These are phyloP conservation scores for Alternaria ethzedia DNA, from an alignment of 2,329 filamentous ascomycete species.

Conservation along the genomic window DNA sequence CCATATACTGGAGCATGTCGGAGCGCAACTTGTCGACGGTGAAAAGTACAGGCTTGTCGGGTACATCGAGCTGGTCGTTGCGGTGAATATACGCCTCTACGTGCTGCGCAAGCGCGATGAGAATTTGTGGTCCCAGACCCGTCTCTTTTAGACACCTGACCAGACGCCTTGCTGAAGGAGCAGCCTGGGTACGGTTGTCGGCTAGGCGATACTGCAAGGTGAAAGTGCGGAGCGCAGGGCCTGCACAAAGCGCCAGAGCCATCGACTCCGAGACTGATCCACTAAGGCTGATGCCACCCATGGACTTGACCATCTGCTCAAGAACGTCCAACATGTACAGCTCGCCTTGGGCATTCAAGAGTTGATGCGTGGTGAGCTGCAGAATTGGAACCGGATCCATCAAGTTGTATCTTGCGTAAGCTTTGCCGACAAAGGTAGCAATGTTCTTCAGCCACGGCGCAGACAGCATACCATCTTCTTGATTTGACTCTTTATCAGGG, in stretches of 20 bases:
- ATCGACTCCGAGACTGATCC: slow-evolving; percentile 88
- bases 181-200: slow-evolving; percentile 80
- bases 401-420: slow-evolving; percentile 83
- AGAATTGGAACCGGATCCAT: slow-evolving; percentile 86
- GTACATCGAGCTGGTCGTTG: slow-evolving; percentile 73
- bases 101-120: slow-evolving; percentile 92
- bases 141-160: slow-evolving; percentile 80
- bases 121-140: slow-evolving; percentile 77
- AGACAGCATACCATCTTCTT: slow-evolving; percentile 74
- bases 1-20: slow-evolving; percentile 85
- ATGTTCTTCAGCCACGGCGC: slow-evolving; percentile 92
- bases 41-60: slow-evolving; percentile 87
- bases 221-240: slow-evolving; percentile 77
- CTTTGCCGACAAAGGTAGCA: slow-evolving; percentile 87
- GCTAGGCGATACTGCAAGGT: slow-evolving; percentile 77
- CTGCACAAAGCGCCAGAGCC: slow-evolving; percentile 86
- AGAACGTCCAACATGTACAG: slow-evolving; percentile 90
- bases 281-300: slow-evolving; percentile 91
- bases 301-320: slow-evolving; percentile 86
- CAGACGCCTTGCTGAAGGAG: slow-evolving; percentile 77
- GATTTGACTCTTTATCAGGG: slow-evolving; percentile 63
- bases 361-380: slow-evolving; percentile 86
- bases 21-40: slow-evolving; percentile 90
- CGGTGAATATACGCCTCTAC: slow-evolving; percentile 84
- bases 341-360: slow-evolving; percentile 75